Evolutionary conservation across 257 asterid species (phyloP).

Genomic region (Thymus mandschuricus): DNA sequence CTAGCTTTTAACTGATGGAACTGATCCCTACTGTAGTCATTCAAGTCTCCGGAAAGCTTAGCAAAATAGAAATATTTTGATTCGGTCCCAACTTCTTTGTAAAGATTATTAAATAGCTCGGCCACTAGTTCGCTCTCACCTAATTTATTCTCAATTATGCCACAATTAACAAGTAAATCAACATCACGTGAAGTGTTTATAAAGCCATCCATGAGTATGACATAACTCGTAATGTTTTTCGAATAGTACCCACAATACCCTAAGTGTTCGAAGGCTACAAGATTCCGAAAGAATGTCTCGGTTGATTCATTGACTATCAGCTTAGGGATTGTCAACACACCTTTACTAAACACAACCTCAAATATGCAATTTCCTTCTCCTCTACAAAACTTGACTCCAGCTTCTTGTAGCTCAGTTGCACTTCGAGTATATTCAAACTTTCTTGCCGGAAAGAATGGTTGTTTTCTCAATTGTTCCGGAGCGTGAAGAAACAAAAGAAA

Average conservation of each 20-base stretch:
- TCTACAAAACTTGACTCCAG: conserved; percentile 32
- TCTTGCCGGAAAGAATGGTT: neutral
- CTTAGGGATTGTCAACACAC: conserved; percentile 31
- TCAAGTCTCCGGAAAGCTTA: conserved; percentile 18
- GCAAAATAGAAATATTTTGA: conserved; percentile 28
- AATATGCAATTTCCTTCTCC: conserved; percentile 21
- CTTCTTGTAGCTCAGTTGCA: conserved; percentile 33
- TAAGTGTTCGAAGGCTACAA: conserved; percentile 38
- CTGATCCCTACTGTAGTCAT: conserved; percentile 28
- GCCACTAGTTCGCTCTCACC: conserved; percentile 29
- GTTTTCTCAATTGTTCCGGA: neutral
- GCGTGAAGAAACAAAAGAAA: conserved; percentile 30
- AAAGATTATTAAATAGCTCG: conserved; percentile 38
- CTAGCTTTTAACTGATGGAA: conserved; percentile 24
- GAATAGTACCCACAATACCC: conserved; percentile 22
- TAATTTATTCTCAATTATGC: conserved; percentile 24
- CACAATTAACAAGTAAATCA: conserved; percentile 13
- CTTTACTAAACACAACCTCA: conserved; percentile 25
- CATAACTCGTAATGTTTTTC: conserved; percentile 36
- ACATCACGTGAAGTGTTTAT: conserved; percentile 39
- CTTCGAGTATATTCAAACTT: conserved; percentile 29
- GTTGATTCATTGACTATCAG: conserved; percentile 29
- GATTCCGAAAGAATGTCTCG: conserved; percentile 37
- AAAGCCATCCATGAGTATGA: conserved; percentile 40
- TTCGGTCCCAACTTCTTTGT: conserved; percentile 35